These are phyloP conservation scores for Pochonia chlamydosporia DNA, from an alignment of 2,329 filamentous ascomycete species.

Conservation along the genomic window DNA sequence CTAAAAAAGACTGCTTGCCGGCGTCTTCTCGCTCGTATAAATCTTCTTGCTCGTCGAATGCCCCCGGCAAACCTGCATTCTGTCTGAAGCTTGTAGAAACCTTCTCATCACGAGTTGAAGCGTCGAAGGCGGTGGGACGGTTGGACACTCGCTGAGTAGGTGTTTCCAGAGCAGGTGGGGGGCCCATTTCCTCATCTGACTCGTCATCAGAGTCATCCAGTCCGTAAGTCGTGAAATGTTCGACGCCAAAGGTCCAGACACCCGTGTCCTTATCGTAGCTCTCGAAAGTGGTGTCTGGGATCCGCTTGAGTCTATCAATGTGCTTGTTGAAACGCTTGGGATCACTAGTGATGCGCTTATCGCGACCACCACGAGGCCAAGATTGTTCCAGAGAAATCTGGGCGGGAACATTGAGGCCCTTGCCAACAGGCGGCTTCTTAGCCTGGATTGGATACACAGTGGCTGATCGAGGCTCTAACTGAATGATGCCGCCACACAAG, in stretches of 20 bases:
- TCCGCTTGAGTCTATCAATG: conserved; percentile 71
- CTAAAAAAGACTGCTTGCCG: conserved; percentile 80
- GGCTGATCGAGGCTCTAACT: conserved; percentile 69
- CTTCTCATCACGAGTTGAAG: conserved; percentile 38
- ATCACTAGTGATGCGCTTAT: conserved; percentile 47
- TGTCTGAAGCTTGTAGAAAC: conserved; percentile 54
- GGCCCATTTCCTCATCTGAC: conserved; percentile 43
- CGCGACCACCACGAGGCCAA: conserved; percentile 66
- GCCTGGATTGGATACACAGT: conserved; percentile 78
- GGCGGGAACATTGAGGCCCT: conserved; percentile 87
- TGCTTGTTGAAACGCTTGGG: conserved; percentile 73
- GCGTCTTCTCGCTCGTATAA: conserved; percentile 50
- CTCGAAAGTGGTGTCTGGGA: conserved; percentile 75
- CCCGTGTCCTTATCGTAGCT: conserved; percentile 74
- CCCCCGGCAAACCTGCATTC: conserved; percentile 61
- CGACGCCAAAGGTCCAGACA: conserved; percentile 87
- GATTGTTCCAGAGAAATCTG: conserved; percentile 86
- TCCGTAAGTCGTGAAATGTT: conserved; percentile 94
- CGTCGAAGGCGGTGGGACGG: conserved; percentile 15
- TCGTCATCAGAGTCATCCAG: conserved; percentile 76
- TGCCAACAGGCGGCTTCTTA: conserved; percentile 77
- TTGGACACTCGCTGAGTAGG: conserved; percentile 14
- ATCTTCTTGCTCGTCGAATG: conserved; percentile 63
- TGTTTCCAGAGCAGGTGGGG: conserved; percentile 2
- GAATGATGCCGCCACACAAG: conserved; percentile 71